These are phyloP conservation scores for Exserohilum rostratum DNA, from an alignment of 2,329 filamentous ascomycete genomes.

Conservation along the genomic window DNA sequence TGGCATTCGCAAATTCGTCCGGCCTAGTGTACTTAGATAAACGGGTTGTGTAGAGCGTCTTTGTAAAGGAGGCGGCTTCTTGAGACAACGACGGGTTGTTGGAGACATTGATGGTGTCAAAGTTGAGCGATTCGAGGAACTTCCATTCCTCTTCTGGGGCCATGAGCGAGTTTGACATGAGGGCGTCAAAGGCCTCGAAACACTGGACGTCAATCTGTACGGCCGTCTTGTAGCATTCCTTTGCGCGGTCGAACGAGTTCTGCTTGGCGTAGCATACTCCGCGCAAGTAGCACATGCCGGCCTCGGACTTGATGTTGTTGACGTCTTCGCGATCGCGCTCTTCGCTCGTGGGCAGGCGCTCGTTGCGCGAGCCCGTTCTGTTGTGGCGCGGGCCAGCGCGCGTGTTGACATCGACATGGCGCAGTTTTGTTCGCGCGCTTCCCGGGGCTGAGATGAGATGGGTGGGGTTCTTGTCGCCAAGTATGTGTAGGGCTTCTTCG, in stretches of 20 bases:
- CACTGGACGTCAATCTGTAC: slow-evolving; percentile 97
- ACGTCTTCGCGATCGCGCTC: slow-evolving; percentile 71
- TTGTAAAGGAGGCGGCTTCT: slow-evolving; percentile 91
- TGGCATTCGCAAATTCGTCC: slow-evolving; percentile 78
- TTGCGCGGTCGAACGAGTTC: slow-evolving; percentile 95
- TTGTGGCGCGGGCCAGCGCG: slow-evolving; percentile 54
- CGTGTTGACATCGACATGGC: slow-evolving; percentile 64
- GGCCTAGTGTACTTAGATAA: slow-evolving; percentile 95
- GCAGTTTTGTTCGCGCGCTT: slow-evolving; percentile 72
- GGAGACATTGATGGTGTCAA: slow-evolving; percentile 75
- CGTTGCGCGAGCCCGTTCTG: slow-evolving; percentile 55
- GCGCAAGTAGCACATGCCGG: slow-evolving; percentile 94
- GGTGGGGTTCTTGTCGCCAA: slow-evolving; percentile 92
- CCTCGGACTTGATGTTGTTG: slow-evolving; percentile 83
- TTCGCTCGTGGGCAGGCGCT: slow-evolving; percentile 64
- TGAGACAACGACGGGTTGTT: slow-evolving; percentile 73
- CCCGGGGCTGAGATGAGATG: slow-evolving; percentile 76
- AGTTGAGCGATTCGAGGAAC: slow-evolving; percentile 87
- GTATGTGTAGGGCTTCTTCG: slow-evolving; percentile 82
- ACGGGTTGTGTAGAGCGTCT: slow-evolving; percentile 93
- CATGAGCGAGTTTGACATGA: slow-evolving; percentile 96
- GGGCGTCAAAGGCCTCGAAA: slow-evolving; percentile 96
- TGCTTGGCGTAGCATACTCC: slow-evolving; percentile 96
- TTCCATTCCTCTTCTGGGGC: slow-evolving; percentile 86
- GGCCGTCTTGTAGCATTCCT: slow-evolving; percentile 98